Evolutionary conservation across 1,284 basidiomycete species (phyloP).

Genomic region (Hortiboletus rubellus): DNA sequence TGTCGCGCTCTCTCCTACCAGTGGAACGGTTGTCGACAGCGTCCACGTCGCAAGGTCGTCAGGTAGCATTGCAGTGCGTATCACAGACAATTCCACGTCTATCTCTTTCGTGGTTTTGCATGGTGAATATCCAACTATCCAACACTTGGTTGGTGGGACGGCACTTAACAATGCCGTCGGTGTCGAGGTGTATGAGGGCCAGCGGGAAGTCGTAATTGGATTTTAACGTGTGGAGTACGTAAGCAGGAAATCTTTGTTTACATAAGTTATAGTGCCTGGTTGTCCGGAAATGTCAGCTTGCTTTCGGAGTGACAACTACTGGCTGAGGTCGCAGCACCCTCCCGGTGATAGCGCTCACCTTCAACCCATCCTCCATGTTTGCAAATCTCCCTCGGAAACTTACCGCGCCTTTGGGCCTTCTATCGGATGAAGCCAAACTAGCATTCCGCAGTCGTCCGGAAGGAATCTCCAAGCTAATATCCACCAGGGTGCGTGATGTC

Average conservation of each 20-base stretch:
- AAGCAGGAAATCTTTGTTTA: background rate
- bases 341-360: background rate
- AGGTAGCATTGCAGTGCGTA: conserved; percentile 3
- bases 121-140: conserved; percentile 17
- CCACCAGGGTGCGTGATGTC: conserved; percentile 53
- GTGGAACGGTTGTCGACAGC: conserved; percentile 6
- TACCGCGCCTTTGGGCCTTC: conserved; percentile 74
- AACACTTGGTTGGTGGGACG: conserved; percentile 11
- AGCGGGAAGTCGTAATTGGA: conserved; percentile 8
- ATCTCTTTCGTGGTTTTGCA: conserved; percentile 18
- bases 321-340: too few relatives aligned
- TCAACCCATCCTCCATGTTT: conserved; percentile 46
- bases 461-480: conserved; percentile 74
- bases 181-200: conserved; percentile 7
- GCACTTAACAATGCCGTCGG: background rate
- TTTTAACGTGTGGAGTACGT: conserved; percentile 7
- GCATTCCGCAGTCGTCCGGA: conserved; percentile 79
- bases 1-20: conserved; percentile 14
- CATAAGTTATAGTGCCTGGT: too few relatives aligned
- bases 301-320: too few relatives aligned
- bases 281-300: too few relatives aligned
- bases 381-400: conserved; percentile 68
- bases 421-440: conserved; percentile 85
- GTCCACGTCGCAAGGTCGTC: conserved; percentile 14
- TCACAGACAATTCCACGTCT: conserved; percentile 5